phyloP scores from a whole-genome alignment of 108 stramenopile species.

The Pseudonitzschia delicatissima region DNA sequence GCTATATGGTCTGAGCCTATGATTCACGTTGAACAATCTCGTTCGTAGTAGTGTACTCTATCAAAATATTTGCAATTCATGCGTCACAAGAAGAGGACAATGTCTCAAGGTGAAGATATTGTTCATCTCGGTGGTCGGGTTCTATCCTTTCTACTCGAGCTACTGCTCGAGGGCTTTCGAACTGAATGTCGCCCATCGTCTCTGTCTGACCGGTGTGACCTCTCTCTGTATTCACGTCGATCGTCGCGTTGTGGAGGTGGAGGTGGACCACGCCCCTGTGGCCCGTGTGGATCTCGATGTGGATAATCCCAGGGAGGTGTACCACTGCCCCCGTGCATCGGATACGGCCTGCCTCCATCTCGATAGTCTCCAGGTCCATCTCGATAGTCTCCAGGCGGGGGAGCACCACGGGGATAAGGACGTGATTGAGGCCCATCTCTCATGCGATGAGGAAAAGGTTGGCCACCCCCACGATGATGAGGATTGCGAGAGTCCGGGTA shows the following conservation, averaged over 20 bases:
- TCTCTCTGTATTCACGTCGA: not conserved
- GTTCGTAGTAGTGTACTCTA: too few species aligned
- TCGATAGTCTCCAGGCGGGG: not conserved
- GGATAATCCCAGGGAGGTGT: not conserved
- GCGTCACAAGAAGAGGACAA: too few species aligned
- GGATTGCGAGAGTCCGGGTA: not conserved
- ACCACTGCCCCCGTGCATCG: not conserved
- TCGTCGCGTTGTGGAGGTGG: not conserved
- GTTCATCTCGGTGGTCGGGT: too few species aligned
- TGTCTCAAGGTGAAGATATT: too few species aligned
- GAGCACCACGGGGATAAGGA: not conserved
- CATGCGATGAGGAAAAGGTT: conserved; percentile 2
- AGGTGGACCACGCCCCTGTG: conserved; percentile 2
- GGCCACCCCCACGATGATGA: not conserved
- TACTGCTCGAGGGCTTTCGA: not conserved
- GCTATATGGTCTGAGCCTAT: too few species aligned
- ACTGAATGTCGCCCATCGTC: not conserved
- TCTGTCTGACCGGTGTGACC: too few species aligned
- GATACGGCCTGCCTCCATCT: not conserved
- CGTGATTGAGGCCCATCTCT: not conserved
- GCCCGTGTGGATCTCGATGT: not conserved
- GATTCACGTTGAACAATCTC: too few species aligned
- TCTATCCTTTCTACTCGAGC: not conserved
- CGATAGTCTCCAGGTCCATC: too few species aligned
- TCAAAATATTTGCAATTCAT: too few species aligned